A percentile compares a stretch with the other conserved stretches of the same genome.
These are phyloP conservation scores for Ramichloridium luteum DNA, from an alignment of 2,329 filamentous ascomycete species.

Conservation along the genomic window DNA sequence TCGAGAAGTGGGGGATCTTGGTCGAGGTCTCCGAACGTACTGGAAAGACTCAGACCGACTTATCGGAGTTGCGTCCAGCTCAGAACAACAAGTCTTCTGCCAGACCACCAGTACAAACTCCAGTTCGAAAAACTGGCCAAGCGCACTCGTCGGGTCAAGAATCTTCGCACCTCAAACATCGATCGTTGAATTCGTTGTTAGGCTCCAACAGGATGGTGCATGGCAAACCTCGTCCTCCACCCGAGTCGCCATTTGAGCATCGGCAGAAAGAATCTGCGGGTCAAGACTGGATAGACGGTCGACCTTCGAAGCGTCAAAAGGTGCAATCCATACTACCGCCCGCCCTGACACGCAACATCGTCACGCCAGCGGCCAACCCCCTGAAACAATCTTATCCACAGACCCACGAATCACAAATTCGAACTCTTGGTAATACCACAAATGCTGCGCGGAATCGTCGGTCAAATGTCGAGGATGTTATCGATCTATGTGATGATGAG, in stretches of 20 bases:
- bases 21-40: conserved; percentile 69
- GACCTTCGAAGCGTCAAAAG: conserved; percentile 30
- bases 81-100: neutral
- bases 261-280: conserved; percentile 28
- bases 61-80: conserved; percentile 46
- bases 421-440: no score
- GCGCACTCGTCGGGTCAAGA: no score
- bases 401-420: no score
- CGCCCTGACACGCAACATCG: no score
- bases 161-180: conserved; percentile 40
- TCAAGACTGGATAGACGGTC: conserved; percentile 21
- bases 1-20: conserved; percentile 63
- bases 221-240: conserved; percentile 46
- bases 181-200: conserved; percentile 51
- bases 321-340: no score
- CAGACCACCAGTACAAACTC: no score
- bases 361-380: no score
- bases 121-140: no score
- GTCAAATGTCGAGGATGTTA: no score
- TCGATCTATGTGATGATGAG: conserved; percentile 27
- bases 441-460: no score
- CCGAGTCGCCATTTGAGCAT: conserved; percentile 54
- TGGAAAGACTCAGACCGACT: conserved; percentile 63
- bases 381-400: no score
- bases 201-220: conserved; percentile 52